Conservation (phyloP, 2,329 filamentous ascomycete species). For the Cercospora sp. region DNA sequence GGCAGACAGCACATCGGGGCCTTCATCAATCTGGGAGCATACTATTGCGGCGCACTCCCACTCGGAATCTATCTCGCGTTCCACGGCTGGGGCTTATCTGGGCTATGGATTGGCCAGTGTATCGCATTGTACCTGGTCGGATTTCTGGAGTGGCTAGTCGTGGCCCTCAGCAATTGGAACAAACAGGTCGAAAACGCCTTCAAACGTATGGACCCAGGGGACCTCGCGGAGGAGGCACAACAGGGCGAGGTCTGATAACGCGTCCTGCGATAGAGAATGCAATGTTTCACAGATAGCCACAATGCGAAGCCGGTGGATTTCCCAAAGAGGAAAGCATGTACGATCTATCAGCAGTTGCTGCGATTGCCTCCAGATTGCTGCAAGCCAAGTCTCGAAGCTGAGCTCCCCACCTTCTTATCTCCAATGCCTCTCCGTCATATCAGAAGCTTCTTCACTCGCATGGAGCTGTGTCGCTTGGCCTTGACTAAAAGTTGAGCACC, state of each 20-base stretch:
- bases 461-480: constrained; percentile 17
- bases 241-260: constrained; percentile 24
- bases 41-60: constrained; percentile 79
- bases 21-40: constrained; percentile 76
- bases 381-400: background rate
- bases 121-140: constrained; percentile 79
- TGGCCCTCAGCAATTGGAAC: constrained; percentile 76
- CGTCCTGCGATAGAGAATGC: constrained; percentile 5
- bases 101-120: constrained; percentile 69
- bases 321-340: constrained; percentile 12
- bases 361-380: background rate
- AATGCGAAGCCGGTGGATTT: constrained; percentile 1
- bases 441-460: constrained; percentile 1
- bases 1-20: constrained; percentile 84
- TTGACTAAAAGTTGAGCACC: constrained; percentile 20
- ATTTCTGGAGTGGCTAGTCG: constrained; percentile 73
- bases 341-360: constrained; percentile 13
- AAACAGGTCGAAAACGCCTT: constrained; percentile 70
- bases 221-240: constrained; percentile 41
- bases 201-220: constrained; percentile 62
- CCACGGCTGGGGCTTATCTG: constrained; percentile 77
- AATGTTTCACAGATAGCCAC: constrained; percentile 8
- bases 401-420: constrained; percentile 27
- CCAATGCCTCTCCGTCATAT: constrained; percentile 14
- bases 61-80: constrained; percentile 83